Percentiles rank a stretch among this genome's conserved stretches.
These are phyloP conservation scores for Collybiopsis luxurians DNA, from an alignment of 768 basidiomycete genomes.

Conservation along the genomic window DNA sequence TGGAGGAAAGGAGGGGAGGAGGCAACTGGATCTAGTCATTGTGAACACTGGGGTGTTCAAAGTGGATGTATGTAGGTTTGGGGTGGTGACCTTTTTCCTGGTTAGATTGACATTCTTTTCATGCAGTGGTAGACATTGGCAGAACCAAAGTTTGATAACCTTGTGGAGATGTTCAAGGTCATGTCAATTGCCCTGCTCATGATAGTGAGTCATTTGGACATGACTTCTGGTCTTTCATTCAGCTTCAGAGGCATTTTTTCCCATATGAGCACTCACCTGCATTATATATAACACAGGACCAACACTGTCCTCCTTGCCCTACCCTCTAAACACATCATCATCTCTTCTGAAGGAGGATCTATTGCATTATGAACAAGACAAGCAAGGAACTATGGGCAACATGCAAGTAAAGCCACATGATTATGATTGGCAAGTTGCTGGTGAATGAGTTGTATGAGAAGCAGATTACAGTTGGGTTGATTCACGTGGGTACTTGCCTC, in stretches of 20 bases:
- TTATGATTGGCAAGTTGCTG: constrained; percentile 45
- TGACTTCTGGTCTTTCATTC: too few relatives aligned
- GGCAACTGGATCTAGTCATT: constrained; percentile 31
- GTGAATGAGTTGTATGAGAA: constrained; percentile 35
- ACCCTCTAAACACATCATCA: constrained; percentile 36
- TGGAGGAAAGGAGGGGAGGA: neutral
- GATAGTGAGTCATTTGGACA: constrained; percentile 26
- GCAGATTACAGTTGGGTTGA: constrained; percentile 37
- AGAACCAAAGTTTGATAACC: constrained; percentile 31
- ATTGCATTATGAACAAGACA: constrained; percentile 37
- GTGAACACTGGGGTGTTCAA: constrained; percentile 38
- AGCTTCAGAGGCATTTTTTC: too few relatives aligned
- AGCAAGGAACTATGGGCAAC: constrained; percentile 48
- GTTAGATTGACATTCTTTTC: too few relatives aligned
- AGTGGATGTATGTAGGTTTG: constrained; percentile 30
- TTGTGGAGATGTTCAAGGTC: constrained; percentile 44
- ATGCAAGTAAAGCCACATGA: constrained; percentile 46
- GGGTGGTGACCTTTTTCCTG: too few relatives aligned
- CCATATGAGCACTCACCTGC: neutral
- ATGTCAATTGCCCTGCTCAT: constrained; percentile 42
- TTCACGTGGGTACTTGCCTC: constrained; percentile 34
- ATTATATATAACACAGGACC: constrained; percentile 12
- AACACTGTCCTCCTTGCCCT: constrained; percentile 21
- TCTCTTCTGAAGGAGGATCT: constrained; percentile 46
- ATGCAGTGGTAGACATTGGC: constrained; percentile 31